Percentiles rank a stretch among this genome's conserved stretches.
Evolutionary conservation across 257 asterid genomes (phyloP).

Genomic region (Ajuga chamaepitys): DNA sequence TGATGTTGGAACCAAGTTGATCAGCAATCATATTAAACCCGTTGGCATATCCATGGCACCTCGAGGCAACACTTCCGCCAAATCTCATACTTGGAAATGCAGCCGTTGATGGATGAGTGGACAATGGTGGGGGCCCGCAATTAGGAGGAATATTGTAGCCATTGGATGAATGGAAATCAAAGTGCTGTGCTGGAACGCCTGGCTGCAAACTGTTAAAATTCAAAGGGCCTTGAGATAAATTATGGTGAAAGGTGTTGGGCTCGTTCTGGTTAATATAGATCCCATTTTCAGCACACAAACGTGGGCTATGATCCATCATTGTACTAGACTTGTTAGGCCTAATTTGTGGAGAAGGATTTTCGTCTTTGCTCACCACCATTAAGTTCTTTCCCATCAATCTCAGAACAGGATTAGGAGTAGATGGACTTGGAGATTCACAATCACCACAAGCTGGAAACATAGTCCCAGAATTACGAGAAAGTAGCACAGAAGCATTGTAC

Average conservation of each 20-base stretch:
- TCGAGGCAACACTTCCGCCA: constrained; percentile 18
- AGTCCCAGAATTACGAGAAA: constrained; percentile 32
- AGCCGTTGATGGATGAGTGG: constrained; percentile 24
- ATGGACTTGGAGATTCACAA: constrained; percentile 42
- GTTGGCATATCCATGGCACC: constrained; percentile 17
- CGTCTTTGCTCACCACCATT: constrained; percentile 72
- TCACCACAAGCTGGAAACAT: constrained; percentile 27
- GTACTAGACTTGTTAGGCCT: constrained; percentile 21
- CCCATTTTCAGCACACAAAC: constrained; percentile 16
- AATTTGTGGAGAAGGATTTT: constrained; percentile 23
- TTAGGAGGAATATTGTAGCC: constrained; percentile 25
- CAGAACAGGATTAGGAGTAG: constrained; percentile 61
- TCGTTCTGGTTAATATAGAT: constrained; percentile 17
- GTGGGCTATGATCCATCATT: constrained; percentile 20
- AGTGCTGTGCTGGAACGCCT: constrained; percentile 21
- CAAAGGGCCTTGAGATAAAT: constrained; percentile 19
- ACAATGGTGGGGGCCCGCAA: constrained; percentile 20
- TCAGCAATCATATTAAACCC: constrained; percentile 23
- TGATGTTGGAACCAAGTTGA: constrained; percentile 21
- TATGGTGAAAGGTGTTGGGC: constrained; percentile 19
- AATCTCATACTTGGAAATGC: constrained; percentile 24
- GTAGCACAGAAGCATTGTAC: constrained; percentile 10
- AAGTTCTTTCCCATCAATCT: constrained; percentile 94
- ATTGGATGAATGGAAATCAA: constrained; percentile 26
- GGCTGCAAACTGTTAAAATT: constrained; percentile 17